These are phyloP conservation scores for Margaritispora aquatica DNA, from an alignment of 495 filamentous ascomycete species.

Conservation along the genomic window DNA sequence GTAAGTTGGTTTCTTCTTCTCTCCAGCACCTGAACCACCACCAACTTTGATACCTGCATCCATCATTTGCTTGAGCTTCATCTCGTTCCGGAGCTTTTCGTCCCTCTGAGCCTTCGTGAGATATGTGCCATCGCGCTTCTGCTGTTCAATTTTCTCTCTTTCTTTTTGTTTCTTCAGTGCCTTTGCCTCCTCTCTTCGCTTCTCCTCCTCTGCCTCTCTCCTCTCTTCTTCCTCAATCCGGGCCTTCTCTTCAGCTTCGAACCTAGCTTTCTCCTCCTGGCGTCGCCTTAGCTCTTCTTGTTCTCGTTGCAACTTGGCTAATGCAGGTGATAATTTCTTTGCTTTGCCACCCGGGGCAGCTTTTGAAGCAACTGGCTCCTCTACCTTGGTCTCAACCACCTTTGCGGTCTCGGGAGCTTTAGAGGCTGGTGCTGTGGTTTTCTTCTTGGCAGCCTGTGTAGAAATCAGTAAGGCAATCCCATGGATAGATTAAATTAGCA, in stretches of 20 bases:
- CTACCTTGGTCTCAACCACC: conserved; percentile 30
- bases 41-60: conserved; percentile 79
- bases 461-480: conserved; percentile 6
- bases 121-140: conserved; percentile 92
- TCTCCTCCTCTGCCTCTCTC: conserved; percentile 66
- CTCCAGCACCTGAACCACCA: conserved; percentile 57
- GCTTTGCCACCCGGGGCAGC: conserved; percentile 63
- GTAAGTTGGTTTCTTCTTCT: conserved; percentile 63
- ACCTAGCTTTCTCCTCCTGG: conserved; percentile 69
- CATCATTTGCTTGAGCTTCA: conserved; percentile 91
- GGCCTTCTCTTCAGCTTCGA: conserved; percentile 67
- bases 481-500: conserved; percentile 11
- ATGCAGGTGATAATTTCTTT: conserved; percentile 81
- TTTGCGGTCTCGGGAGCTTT: conserved; percentile 45
- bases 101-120: conserved; percentile 92
- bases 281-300: conserved; percentile 72
- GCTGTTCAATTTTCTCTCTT: conserved; percentile 89
- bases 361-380: conserved; percentile 24
- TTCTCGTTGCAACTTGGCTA: conserved; percentile 82
- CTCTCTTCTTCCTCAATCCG: conserved; percentile 64
- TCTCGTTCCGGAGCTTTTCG: conserved; percentile 72
- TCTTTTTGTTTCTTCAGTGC: conserved; percentile 89
- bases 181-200: conserved; percentile 65
- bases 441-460: conserved; percentile 62
- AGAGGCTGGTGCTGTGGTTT: conserved; percentile 43